Conservation (phyloP, 1,139 yeast genomes). For the Blastobotrys proliferans region DNA sequence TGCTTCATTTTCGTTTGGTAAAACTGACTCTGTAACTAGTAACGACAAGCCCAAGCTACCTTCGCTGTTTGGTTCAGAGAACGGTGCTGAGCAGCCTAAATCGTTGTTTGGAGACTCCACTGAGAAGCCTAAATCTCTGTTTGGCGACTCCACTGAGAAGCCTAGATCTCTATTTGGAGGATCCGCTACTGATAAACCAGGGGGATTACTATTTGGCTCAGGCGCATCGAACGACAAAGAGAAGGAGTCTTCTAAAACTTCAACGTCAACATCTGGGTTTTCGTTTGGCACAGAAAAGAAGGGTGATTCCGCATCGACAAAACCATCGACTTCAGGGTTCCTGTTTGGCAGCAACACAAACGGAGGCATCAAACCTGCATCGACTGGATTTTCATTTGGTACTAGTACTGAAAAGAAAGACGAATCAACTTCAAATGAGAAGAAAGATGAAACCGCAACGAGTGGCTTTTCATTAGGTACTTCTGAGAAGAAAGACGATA, state of each 20-base stretch:
- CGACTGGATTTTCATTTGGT: conserved; percentile 28
- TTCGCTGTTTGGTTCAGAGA: not conserved
- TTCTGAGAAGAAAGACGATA: conserved; percentile 20
- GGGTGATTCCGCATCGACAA: conserved; percentile 18
- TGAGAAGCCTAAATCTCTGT: conserved; percentile 12
- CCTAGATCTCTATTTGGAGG: conserved; percentile 2
- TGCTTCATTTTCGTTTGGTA: conserved; percentile 1
- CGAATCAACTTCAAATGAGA: conserved; percentile 13
- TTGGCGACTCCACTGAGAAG: conserved; percentile 15
- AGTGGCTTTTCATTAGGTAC: not conserved
- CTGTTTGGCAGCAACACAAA: conserved; percentile 26
- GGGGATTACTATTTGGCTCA: no score
- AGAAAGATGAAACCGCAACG: conserved; percentile 10
- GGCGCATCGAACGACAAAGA: no score
- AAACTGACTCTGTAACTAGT: no score
- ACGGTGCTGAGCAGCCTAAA: not conserved
- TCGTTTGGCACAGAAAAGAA: conserved; percentile 25
- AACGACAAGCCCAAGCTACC: not conserved
- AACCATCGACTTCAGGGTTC: conserved; percentile 23
- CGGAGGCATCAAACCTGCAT: conserved; percentile 23
- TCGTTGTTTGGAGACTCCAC: conserved; percentile 7
- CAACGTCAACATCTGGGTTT: conserved; percentile 29
- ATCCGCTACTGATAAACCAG: no score
- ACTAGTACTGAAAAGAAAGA: conserved; percentile 24
- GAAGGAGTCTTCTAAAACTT: no score